These are phyloP conservation scores for Globisporangium perplexum DNA, from an alignment of 352 stramenopile species.

Conservation along the genomic window DNA sequence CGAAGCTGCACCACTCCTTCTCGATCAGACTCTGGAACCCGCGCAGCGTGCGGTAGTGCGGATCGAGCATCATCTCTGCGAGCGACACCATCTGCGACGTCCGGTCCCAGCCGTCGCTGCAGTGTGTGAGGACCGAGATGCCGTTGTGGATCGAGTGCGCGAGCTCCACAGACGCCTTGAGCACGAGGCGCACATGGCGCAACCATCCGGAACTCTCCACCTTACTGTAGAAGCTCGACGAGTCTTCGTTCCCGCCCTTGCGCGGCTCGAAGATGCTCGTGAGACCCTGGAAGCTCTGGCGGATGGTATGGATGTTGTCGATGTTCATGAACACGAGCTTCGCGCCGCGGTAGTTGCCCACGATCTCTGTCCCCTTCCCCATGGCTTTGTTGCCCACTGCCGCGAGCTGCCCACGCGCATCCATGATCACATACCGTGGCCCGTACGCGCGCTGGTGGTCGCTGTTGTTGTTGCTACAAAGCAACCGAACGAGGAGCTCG, in stretches of 20 bases:
- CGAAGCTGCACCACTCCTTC: constrained; percentile 99
- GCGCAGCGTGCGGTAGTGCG: constrained; percentile 95
- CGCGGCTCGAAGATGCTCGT: constrained; percentile 72
- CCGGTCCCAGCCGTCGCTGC: constrained; percentile 99
- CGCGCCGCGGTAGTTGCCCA: constrained; percentile 91
- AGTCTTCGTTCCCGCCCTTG: constrained; percentile 77
- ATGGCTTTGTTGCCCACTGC: constrained; percentile 87
- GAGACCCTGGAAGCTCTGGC: constrained; percentile 91
- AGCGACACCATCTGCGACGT: constrained; percentile 96
- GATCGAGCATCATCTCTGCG: constrained; percentile 96
- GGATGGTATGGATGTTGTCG: constrained; percentile 98
- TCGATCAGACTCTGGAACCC: constrained; percentile 96
- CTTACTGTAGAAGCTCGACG: constrained; percentile 78
- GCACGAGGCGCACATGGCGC: constrained; percentile 90
- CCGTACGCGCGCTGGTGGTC: constrained; percentile 15
- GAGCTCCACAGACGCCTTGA: constrained; percentile 91
- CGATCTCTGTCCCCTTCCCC: constrained; percentile 95
- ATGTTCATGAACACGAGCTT: constrained; percentile 98
- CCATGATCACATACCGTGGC: constrained; percentile 76
- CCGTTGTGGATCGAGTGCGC: constrained; percentile 92
- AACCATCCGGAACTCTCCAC: constrained; percentile 96
- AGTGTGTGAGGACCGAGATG: constrained; percentile 96
- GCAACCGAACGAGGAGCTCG: constrained; percentile 60
- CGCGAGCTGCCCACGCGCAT: constrained; percentile 76
- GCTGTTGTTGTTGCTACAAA: constrained; percentile 54